phyloP scores from a whole-genome alignment of 2,329 filamentous ascomycete species.

The Colletotrichum karsti region DNA sequence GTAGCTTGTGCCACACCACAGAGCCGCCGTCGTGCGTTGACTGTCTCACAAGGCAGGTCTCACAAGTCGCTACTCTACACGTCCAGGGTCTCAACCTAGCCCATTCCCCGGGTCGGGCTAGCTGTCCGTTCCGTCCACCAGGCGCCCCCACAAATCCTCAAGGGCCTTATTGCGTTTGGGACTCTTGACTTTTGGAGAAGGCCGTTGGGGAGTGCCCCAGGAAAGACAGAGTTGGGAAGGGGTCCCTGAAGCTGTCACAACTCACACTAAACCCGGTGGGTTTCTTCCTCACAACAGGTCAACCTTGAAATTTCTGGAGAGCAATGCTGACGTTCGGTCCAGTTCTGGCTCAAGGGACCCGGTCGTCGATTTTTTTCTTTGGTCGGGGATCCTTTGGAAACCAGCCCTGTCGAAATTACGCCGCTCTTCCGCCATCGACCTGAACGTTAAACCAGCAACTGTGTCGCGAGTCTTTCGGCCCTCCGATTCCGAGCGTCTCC shows the following conservation, averaged over 20 bases:
- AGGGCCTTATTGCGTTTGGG: background rate
- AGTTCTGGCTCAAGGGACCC: background rate
- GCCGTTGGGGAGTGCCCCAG: conserved; percentile 6
- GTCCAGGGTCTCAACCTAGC: background rate
- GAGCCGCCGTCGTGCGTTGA: background rate
- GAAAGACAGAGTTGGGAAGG: background rate
- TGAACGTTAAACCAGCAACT: conserved; percentile 14
- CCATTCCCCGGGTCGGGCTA: background rate
- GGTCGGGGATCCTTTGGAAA: background rate
- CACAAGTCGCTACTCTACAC: background rate
- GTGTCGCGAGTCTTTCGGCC: conserved; percentile 21
- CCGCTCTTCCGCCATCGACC: background rate
- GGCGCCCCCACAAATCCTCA: background rate
- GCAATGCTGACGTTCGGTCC: background rate
- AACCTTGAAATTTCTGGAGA: conserved; percentile 7
- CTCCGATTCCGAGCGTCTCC: conserved; percentile 24
- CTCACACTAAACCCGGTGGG: conserved; percentile 22
- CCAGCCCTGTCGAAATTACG: conserved; percentile 20
- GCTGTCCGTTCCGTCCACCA: background rate
- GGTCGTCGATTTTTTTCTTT: background rate
- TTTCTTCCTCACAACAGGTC: conserved; percentile 16
- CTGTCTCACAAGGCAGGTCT: background rate
- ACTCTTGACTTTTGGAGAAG: background rate
- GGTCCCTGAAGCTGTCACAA: conserved; percentile 17
- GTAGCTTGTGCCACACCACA: background rate